Evolutionary conservation across 2,329 filamentous ascomycete genomes (phyloP), one percentile per base, ranked within the genome.

Genomic region (Podosphaera fusca): DNA sequence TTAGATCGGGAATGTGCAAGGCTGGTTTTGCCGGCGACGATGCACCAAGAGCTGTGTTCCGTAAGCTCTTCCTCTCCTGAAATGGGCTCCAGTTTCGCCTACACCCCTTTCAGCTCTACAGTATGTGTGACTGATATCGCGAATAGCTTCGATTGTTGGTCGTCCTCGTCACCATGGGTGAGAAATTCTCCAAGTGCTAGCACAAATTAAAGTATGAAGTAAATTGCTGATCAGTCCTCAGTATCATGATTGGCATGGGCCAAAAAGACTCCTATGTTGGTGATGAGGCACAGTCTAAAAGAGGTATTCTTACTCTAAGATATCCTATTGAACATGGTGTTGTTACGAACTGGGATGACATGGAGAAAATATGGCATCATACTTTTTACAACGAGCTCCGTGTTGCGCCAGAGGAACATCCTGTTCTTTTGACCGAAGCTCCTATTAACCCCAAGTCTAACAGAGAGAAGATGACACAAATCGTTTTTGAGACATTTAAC

Each of bases 291-390:
- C 92, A 98, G 81, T 98, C 92, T 73, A 98, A 98, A 89, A 90
- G 92, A 92, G 92, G 92, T 95, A 96, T 98, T 78, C 83, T 98
- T 69, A 96, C 90, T 64, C 82, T 98, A 73, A 85, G 92, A 80
- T 98, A 98, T 78, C 92, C 92, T 72, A 98, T 98, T 73, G 92
- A 98, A 82, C 92, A 98, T 84, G 92, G 92, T 92, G 92, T 98
- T 70, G 92, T 98, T 72, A 98, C 92, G 78, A 96, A 96, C 87
- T 98, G 92, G 92, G 92, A 98, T 74, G 92, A 96, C 75, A 96
- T 96, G 92, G 92, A 96, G 81, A 96, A 96, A 85, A 96, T 98
- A 69, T 98, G 92, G 92, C 92, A 98, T 76, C 92, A 98, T 87
- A 96, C 92, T 72, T 98, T 98, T 82, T 98, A 96, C 87, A 98